Evolutionary conservation across 768 basidiomycete species (phyloP).

Genomic region (Mycena vulgaris): DNA sequence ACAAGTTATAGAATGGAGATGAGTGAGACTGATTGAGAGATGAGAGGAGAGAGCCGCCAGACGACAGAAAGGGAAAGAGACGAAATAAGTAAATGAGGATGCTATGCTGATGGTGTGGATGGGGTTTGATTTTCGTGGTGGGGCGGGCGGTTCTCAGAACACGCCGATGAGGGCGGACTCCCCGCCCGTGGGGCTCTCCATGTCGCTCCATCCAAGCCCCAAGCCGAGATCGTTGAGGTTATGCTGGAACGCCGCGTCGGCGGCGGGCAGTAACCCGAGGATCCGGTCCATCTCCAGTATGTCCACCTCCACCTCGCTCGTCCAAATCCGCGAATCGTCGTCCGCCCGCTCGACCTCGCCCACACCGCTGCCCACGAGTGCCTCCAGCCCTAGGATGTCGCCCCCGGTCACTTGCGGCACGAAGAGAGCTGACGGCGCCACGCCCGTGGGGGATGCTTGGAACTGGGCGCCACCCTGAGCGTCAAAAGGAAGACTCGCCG

Average conservation of each 20-base stretch:
- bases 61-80: conserved; percentile 18
- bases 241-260: conserved; percentile 31
- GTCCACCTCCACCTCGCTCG: conserved; percentile 36
- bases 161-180: conserved; percentile 33
- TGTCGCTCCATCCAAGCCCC: conserved; percentile 31
- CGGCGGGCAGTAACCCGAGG: conserved; percentile 34
- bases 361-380: conserved; percentile 30
- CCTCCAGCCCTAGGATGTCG: conserved; percentile 38
- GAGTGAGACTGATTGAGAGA: conserved; percentile 37
- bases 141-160: conserved; percentile 34
- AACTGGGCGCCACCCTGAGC: conserved; percentile 37
- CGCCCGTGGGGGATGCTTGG: conserved; percentile 38
- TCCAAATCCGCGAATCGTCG: conserved; percentile 30
- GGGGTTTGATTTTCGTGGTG: conserved; percentile 21
- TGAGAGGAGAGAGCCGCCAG: conserved; percentile 30
- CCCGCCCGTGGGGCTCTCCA: conserved; percentile 28
- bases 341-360: conserved; percentile 21
- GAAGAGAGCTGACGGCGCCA: conserved; percentile 42
- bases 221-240: conserved; percentile 35
- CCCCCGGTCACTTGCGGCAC: conserved; percentile 41
- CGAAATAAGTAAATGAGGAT: conserved; percentile 5
- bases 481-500: conserved; percentile 51
- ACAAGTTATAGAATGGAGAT: conserved; percentile 40
- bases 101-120: conserved; percentile 28
- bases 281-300: conserved; percentile 41